These are phyloP conservation scores for Nicotiana tabacum DNA, from an alignment of 257 asterid genomes.

Conservation along the genomic window DNA sequence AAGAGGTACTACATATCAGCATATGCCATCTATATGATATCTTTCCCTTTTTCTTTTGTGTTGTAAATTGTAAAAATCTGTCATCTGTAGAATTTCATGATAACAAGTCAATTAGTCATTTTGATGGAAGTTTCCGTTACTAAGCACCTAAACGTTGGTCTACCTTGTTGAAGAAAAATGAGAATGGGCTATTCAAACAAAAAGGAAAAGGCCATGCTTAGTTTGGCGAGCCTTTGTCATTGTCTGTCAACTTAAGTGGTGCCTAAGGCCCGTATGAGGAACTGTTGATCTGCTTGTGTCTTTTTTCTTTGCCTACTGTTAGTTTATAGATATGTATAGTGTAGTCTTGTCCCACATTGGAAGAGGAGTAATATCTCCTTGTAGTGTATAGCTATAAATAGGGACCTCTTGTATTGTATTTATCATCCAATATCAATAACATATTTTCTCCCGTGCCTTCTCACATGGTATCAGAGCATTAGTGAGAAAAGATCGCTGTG, in stretches of 20 bases:
- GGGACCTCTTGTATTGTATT: no score
- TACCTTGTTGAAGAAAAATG: background rate
- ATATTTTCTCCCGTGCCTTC: no score
- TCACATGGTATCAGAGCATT: no score
- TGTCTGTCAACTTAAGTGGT: background rate
- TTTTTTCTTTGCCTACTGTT: background rate
- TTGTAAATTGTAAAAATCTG: background rate
- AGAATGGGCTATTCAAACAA: background rate
- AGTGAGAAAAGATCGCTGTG: no score
- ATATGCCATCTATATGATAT: background rate
- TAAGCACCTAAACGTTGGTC: background rate
- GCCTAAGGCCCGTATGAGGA: background rate
- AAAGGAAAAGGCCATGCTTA: background rate
- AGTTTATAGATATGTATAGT: no score
- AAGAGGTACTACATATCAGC: conserved; percentile 42
- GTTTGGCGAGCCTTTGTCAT: background rate
- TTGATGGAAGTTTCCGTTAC: no score
- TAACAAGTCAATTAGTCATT: background rate
- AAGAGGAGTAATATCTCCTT: no score
- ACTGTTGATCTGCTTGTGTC: background rate
- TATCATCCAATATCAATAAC: no score
- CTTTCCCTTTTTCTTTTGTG: no score
- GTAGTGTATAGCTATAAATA: no score
- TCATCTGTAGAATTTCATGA: background rate
- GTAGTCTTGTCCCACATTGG: no score